These are phyloP conservation scores for Rhododendron molle DNA, from an alignment of 148 eudicot species.

Conservation along the genomic window DNA sequence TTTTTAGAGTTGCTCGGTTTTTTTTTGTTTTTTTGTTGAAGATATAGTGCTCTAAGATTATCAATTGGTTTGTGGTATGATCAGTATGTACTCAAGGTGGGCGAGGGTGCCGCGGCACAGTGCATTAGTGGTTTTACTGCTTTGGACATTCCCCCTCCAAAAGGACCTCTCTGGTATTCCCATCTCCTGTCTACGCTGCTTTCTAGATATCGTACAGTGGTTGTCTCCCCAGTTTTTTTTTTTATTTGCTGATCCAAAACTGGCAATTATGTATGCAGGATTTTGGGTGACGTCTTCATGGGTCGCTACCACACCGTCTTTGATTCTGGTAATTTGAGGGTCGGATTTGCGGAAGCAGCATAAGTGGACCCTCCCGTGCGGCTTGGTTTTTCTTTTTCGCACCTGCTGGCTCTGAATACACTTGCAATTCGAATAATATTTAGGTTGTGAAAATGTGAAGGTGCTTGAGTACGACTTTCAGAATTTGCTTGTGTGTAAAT, in stretches of 20 bases:
- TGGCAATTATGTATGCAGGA: slow-evolving; percentile 47
- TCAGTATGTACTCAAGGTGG: slow-evolving; percentile 86
- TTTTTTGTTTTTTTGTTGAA: background rate
- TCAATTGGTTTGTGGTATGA: background rate
- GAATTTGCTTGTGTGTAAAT: background rate
- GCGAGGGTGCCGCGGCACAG: slow-evolving; percentile 71
- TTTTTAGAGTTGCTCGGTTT: background rate
- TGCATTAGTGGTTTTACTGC: slow-evolving; percentile 89
- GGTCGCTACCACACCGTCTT: slow-evolving; percentile 88
- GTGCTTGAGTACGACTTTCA: background rate
- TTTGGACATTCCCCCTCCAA: slow-evolving; percentile 84
- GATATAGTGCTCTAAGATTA: background rate
- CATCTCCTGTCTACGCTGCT: background rate
- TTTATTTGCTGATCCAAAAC: background rate
- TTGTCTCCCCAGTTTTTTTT: background rate
- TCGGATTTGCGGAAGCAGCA: slow-evolving; percentile 90
- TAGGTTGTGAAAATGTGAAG: background rate
- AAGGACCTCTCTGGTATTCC: slow-evolving; percentile 82
- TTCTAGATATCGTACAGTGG: background rate
- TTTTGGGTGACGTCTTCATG: slow-evolving; percentile 92
- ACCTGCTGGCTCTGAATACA: background rate
- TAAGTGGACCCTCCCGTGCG: slow-evolving; percentile 8
- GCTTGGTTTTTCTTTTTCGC: background rate
- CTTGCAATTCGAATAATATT: background rate
- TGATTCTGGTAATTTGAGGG: slow-evolving; percentile 61